phyloP scores from a whole-genome alignment of 1,139 yeast genomes.

The Yamadazyma oceani region DNA sequence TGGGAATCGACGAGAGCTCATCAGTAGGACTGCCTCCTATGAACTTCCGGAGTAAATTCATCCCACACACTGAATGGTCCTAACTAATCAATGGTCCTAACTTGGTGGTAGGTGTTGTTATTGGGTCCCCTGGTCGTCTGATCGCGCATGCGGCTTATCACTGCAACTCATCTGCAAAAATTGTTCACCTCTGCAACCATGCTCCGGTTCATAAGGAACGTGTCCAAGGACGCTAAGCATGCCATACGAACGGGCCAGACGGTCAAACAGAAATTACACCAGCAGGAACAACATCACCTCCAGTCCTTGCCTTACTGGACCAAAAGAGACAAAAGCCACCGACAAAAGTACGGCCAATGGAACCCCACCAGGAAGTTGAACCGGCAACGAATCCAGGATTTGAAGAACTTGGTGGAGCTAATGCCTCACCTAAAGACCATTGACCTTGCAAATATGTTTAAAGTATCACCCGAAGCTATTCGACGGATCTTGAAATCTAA shows the following conservation, averaged over 20 bases:
- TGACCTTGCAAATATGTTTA: slow-evolving; percentile 64
- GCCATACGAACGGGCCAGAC: slow-evolving; percentile 1
- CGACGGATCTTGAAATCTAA: slow-evolving; percentile 74
- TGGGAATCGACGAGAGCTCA: slow-evolving; percentile 70
- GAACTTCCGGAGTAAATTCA: slow-evolving; percentile 79
- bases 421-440: slow-evolving; percentile 61
- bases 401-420: slow-evolving; percentile 54
- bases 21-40: slow-evolving; percentile 63
- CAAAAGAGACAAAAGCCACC: slow-evolving; percentile 60
- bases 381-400: slow-evolving; percentile 67
- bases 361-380: slow-evolving; percentile 67
- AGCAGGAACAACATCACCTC: slow-evolving; percentile 8
- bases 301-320: slow-evolving; percentile 51
- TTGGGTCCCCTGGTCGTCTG: too few species aligned
- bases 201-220: slow-evolving; percentile 5
- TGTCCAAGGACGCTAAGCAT: slow-evolving; percentile 6
- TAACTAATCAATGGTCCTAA: too few species aligned
- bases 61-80: too few species aligned
- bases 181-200: too few species aligned
- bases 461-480: slow-evolving; percentile 79
- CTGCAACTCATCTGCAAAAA: neutral
- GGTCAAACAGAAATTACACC: slow-evolving; percentile 6
- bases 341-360: slow-evolving; percentile 67
- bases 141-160: neutral
- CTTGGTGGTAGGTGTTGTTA: too few species aligned